A percentile compares a stretch with the other conserved stretches of the same genome.
Evolutionary conservation across 2,329 filamentous ascomycete species (phyloP).

Genomic region (Aureobasidium subglaciale): DNA sequence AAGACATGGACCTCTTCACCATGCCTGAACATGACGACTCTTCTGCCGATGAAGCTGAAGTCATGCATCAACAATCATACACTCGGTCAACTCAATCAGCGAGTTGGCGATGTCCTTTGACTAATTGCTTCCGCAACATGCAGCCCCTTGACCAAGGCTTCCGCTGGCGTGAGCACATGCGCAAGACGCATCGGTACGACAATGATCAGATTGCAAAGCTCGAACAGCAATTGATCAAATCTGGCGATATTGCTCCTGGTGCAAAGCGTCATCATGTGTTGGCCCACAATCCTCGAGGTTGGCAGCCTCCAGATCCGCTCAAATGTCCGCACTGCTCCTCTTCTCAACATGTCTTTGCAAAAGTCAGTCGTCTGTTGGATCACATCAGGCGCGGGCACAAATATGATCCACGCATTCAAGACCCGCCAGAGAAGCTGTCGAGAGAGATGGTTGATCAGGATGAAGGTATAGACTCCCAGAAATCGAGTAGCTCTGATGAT

Average conservation of each 20-base stretch:
- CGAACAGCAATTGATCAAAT: conserved; percentile 2
- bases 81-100: background rate
- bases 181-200: conserved; percentile 23
- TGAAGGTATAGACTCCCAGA: background rate
- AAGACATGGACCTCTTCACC: conserved; percentile 59
- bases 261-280: background rate
- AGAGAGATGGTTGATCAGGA: background rate
- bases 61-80: background rate
- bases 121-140: conserved; percentile 23
- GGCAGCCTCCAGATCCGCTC: conserved; percentile 19
- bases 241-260: background rate
- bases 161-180: conserved; percentile 29
- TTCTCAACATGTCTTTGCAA: conserved; percentile 36
- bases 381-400: conserved; percentile 43
- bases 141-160: conserved; percentile 22
- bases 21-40: conserved; percentile 38
- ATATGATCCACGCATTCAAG: conserved; percentile 29
- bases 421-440: background rate
- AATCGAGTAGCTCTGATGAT: background rate
- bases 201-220: conserved; percentile 13
- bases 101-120: conserved; percentile 22
- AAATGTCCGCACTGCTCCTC: conserved; percentile 31
- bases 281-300: conserved; percentile 14
- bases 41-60: conserved; percentile 11
- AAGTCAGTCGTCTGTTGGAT: conserved; percentile 25